These are phyloP conservation scores for Claviceps spartinae DNA, from an alignment of 2,329 filamentous ascomycete species.

Conservation along the genomic window DNA sequence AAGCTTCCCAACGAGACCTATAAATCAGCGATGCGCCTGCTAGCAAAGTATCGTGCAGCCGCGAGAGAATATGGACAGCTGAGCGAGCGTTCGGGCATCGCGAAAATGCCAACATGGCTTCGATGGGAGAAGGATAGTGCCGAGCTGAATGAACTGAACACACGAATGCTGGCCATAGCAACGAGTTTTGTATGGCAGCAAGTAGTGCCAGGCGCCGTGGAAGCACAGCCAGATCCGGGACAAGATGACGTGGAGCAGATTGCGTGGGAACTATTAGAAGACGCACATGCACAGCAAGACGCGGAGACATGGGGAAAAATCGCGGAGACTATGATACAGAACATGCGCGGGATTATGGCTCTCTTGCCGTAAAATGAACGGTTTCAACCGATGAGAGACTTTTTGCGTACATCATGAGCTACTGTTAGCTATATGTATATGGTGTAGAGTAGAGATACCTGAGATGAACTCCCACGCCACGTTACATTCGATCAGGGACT, in stretches of 20 bases:
- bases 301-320: conserved; percentile 20
- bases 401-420: too few relatives aligned
- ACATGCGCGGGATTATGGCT: conserved; percentile 12
- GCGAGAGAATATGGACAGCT: conserved; percentile 13
- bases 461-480: too few relatives aligned
- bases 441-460: too few relatives aligned
- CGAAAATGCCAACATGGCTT: conserved; percentile 15
- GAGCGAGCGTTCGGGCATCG: conserved; percentile 8
- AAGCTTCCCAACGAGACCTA: neutral
- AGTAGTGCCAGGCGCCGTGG: conserved; percentile 14
- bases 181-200: conserved; percentile 10
- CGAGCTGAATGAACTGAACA: conserved; percentile 17
- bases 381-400: neutral
- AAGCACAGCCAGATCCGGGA: neutral
- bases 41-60: conserved; percentile 10
- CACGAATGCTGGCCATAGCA: conserved; percentile 12
- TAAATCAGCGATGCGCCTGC: neutral
- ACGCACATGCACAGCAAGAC: conserved; percentile 9
- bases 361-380: conserved; percentile 8
- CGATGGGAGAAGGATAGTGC: conserved; percentile 21
- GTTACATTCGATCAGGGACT: too few relatives aligned
- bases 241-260: conserved; percentile 17
- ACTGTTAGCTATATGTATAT: too few relatives aligned
- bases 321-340: conserved; percentile 15
- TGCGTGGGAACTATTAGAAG: conserved; percentile 20